Evolutionary conservation across 2,329 filamentous ascomycete species (phyloP), one percentile per base, ranked within the genome.

Genomic region (Talaromyces sp.): DNA sequence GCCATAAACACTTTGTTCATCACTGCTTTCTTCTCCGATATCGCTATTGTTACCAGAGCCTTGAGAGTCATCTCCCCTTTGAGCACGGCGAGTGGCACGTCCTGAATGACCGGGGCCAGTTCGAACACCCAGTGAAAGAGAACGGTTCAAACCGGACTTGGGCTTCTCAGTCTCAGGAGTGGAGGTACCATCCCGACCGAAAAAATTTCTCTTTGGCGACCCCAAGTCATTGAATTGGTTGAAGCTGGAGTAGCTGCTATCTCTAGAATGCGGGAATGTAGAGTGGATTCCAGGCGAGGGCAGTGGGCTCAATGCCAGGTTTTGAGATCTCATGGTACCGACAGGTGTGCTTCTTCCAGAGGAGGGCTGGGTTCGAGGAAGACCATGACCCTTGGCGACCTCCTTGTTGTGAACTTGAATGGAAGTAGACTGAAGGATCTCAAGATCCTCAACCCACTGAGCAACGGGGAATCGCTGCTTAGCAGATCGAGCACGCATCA

Each of bases 391-490:
- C 49, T 70, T 73, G n/a, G 60, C 58, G 14, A 61, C 47, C 55
- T 69, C 73, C 60, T 79, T 80, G 60, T 77, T 71, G 65, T 82
- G 79, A 20, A 85, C 77, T 45, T 79, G 78, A 63, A 87, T 86
- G 0, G 84, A 78, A 13, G 80, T 82, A 13, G 73, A 73, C 63
- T 88, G 85, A 17, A 88, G 75, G 30, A 81, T 83, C 55, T 86
- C 84, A 4, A 87, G 74, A 57, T 85, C 83, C 62, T 86, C 81
- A 46, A 86, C 78, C 85, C 85, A 88, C 64, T 87, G 83, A 6
- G 82, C 82, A 16, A 88, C 84, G 14, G 85, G 85, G 73, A 88
- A 88, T 40, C 85, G 78, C 63, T 88, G 85, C 62, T 84, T 83
- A 1, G 82, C 83, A 35, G 83, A 85, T 56, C 83, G 77, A 32